A percentile compares a stretch with the other conserved stretches of the same genome.
phyloP scores from a whole-genome alignment of 192 early-diverging fungal species.

The Jimgerdemannia flammicorona region DNA sequence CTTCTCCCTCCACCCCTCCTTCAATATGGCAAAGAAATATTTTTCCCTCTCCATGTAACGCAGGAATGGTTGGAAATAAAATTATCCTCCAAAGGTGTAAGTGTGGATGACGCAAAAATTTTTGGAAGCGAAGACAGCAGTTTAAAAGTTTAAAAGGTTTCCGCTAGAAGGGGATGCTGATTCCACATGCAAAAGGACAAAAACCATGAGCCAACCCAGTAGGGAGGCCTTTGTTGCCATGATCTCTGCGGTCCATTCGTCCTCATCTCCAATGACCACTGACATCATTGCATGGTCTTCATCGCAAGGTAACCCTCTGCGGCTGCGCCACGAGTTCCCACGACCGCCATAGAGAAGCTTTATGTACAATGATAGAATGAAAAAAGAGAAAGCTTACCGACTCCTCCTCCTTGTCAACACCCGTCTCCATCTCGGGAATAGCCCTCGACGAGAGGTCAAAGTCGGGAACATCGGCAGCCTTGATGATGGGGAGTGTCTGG shows the following conservation, averaged over 20 bases:
- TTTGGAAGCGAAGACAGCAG: background rate
- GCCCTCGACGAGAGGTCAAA: constrained; percentile 67
- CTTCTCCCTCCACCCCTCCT: too few relatives aligned
- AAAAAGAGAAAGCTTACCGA: constrained; percentile 44
- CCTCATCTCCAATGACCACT: background rate
- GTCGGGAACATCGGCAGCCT: constrained; percentile 78
- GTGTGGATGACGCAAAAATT: background rate
- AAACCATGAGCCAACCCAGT: background rate
- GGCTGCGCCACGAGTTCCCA: background rate
- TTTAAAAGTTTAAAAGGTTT: background rate
- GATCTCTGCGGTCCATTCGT: background rate
- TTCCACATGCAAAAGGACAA: background rate
- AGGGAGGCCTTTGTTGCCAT: background rate
- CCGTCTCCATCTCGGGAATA: constrained; percentile 76
- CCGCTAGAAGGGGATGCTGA: background rate
- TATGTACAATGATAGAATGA: background rate
- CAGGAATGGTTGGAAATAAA: too few relatives aligned
- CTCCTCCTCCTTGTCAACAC: constrained; percentile 97
- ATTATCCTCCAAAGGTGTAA: too few relatives aligned
- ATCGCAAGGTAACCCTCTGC: background rate
- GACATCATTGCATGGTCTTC: background rate
- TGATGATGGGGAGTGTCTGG: constrained; percentile 77
- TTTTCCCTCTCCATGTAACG: too few relatives aligned
- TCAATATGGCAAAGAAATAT: too few relatives aligned
- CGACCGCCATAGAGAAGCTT: constrained; percentile 4